Conservation (phyloP, 2,329 filamentous ascomycete genomes). For the Pseudogymnoascus sp. region DNA sequence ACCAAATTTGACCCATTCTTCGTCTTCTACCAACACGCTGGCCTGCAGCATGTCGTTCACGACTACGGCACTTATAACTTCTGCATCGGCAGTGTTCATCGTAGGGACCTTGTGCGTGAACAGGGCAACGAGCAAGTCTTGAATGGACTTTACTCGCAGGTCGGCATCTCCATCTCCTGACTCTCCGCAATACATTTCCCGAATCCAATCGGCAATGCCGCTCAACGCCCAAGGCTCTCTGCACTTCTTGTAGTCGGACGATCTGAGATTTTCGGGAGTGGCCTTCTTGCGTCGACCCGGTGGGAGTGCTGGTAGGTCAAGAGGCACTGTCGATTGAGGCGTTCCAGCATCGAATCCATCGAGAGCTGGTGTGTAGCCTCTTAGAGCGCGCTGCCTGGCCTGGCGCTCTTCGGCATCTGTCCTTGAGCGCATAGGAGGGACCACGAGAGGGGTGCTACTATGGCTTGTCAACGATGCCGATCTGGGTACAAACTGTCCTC, state of each 20-base stretch:
- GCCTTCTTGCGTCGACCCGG: conserved; percentile 75
- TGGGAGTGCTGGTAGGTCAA: conserved; percentile 80
- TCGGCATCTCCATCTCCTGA: conserved; percentile 73
- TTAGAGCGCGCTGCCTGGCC: conserved; percentile 44
- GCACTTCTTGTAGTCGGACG: conserved; percentile 76
- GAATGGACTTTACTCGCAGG: conserved; percentile 73
- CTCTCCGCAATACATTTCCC: conserved; percentile 58
- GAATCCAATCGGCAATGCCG: conserved; percentile 78
- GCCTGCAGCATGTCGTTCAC: conserved; percentile 73
- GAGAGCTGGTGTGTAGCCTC: conserved; percentile 43
- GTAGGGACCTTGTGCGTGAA: conserved; percentile 95
- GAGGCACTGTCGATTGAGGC: conserved; percentile 48
- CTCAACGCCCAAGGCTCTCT: conserved; percentile 88
- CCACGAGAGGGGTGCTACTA: conserved; percentile 69
- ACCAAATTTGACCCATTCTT: conserved; percentile 97
- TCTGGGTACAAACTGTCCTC: conserved; percentile 48
- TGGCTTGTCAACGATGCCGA: conserved; percentile 80
- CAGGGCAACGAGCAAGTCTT: conserved; percentile 78
- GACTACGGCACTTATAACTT: conserved; percentile 71
- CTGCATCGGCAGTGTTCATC: conserved; percentile 97
- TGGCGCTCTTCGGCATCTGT: conserved; percentile 74
- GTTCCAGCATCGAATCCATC: conserved; percentile 51
- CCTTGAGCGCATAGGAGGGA: conserved; percentile 81
- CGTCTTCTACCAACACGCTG: conserved; percentile 73
- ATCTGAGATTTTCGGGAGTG: conserved; percentile 73